Evolutionary conservation across 1,284 basidiomycete species (phyloP), one percentile per base, ranked within the genome.

Genomic region (Cryptococcus floricola): DNA sequence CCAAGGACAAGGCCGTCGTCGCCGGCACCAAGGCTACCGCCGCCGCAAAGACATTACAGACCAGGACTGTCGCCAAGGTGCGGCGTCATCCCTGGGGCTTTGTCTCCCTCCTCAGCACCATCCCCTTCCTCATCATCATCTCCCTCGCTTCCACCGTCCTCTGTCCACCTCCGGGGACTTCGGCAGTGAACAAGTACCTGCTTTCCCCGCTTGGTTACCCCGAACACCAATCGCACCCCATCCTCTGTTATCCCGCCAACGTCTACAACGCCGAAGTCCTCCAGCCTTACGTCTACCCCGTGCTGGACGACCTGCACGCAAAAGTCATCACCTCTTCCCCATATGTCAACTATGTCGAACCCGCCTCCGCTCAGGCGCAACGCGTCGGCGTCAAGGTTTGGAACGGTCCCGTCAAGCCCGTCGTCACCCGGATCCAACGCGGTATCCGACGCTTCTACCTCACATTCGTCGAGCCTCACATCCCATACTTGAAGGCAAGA

Each of bases 231-330:
- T 65, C 66, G 9, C 72, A 73, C 51, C 54, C 69, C 49, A 63
- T 65, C 0, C 59, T 75, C 25, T 75, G 74, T 50, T 73, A 74
- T 57, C 74, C 74, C 8, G 56, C 74, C 25, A 72, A 74, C 57
- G 63, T 69, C 14, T 75, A 75, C 57, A 67, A 71, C 48, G 50
- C 56, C 6, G 59, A 66, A 18, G 60, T 75, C 38, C 64, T 75
- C 27, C 53, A 69, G 49, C 74, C 73, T 5, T 71, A 71, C 61
- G 55, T 77, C 46, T 59, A 61, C 34, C 73, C 73, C 1, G 51
- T 65, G 19, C 38, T 68, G 5, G 68, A 64, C 28, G 60, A 69
- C 25, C 31, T 51, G 31, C 62, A 66, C 46, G 37, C 51, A n/a
- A 55, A 60, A 51, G 39, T 67, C 10, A 42, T 59, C 23, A 23